Conservation (phyloP, 108 stramenopile genomes). For the Conticribra guillardii region DNA sequence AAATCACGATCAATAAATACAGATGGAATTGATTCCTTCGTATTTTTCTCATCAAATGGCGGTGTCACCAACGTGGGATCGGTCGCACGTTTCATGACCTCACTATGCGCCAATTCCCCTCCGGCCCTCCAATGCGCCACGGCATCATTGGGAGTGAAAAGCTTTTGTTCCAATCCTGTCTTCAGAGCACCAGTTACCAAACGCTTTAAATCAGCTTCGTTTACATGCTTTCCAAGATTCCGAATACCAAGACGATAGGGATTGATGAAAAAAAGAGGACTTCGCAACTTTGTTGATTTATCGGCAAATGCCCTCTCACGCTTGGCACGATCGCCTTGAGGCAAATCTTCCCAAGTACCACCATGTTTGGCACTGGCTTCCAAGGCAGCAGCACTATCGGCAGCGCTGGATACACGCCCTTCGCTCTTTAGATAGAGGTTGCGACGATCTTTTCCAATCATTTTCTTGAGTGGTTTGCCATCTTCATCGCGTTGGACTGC, state of each 20-base stretch:
- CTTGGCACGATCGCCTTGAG: constrained; percentile 89
- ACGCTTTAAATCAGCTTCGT: constrained; percentile 81
- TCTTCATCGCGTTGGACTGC: constrained; percentile 67
- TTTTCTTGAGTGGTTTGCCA: constrained; percentile 56
- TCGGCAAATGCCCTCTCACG: constrained; percentile 88
- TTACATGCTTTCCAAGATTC: constrained; percentile 90
- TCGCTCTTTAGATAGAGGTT: constrained; percentile 95
- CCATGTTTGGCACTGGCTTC: constrained; percentile 41
- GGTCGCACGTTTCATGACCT: constrained; percentile 65
- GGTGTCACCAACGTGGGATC: constrained; percentile 52
- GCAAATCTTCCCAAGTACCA: constrained; percentile 77
- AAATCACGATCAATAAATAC: constrained; percentile 84
- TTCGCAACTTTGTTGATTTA: constrained; percentile 92
- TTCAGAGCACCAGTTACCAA: constrained; percentile 72
- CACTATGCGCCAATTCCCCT: constrained; percentile 75
- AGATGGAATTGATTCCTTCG: constrained; percentile 86
- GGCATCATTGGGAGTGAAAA: constrained; percentile 82
- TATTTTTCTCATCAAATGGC: constrained; percentile 72
- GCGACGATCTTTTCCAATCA: constrained; percentile 84
- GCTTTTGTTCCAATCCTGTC: constrained; percentile 70
- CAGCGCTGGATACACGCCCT: constrained; percentile 73
- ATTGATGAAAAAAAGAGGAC: constrained; percentile 98
- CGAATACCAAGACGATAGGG: constrained; percentile 89
- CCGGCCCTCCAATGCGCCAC: constrained; percentile 79
- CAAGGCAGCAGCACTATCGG: constrained; percentile 47